Base-by-base conservation (phyloP, 495 filamentous ascomycete species). In the Penicillium nucicola region DNA sequence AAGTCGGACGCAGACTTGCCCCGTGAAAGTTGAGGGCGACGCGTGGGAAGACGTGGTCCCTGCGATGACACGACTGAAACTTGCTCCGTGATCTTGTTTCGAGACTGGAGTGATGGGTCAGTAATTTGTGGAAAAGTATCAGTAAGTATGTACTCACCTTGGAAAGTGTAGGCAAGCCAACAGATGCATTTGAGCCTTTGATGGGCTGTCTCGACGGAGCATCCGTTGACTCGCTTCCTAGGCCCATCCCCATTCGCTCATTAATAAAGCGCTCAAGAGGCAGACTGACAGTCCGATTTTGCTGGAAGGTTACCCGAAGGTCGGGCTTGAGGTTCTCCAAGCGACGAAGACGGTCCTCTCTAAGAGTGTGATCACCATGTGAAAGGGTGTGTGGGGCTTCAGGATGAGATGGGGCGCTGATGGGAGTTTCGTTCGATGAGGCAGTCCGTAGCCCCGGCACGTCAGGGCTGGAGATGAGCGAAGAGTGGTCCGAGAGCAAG, bases 221-320 rank as follows among this genome's bases (percentile, higher is more conserved):
- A 14, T 55, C 56, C 15, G 28, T 46, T 5, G 46, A 28, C 12
- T 58, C 60, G 14, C 42, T 31, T 17, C 52, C 62, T 40, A 66
- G 55, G 19, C 66, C 57, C 33, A 71, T 36, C 12, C 69, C 65
- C 11, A 70, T 30, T n/a, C 69, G 60, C 31, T 77, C 74, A 19
- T 75, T 73, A 45, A 77, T 77, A 36, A 77, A 77, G 3, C 74
- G 66, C 45, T 75, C 65, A 17, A 77, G 54, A 23, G 71, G 74
- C 30, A 77, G 45, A 50, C 74, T 77, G 2, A 75, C 66, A 3
- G 65, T 57, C 13, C 67, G 61, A 33, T 56, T 66, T 23, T 69
- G 65, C 14, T 63, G 50, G 35, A 72, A 65, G 0, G 48, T 25
- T 3, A 56, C 33, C 12, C 50, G 53, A 4, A 58, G 57, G 15